These are phyloP conservation scores for Paramecium octaurelia DNA, from an alignment of 73 alveolate genomes.

Conservation along the genomic window DNA sequence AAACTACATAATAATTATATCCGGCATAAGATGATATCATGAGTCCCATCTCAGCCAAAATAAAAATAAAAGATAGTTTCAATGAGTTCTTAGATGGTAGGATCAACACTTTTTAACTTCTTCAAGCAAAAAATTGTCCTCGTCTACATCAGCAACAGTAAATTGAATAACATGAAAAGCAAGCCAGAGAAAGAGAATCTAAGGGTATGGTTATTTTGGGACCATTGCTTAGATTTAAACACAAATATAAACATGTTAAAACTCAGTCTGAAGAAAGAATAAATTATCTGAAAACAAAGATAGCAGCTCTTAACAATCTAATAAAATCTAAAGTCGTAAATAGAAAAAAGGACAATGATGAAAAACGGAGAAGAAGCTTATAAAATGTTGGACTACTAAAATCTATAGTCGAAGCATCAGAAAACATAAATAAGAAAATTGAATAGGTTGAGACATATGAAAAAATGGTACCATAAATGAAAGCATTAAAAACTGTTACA, in stretches of 20 bases:
- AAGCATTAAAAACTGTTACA: not conserved
- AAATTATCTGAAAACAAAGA: not conserved
- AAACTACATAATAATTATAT: not conserved
- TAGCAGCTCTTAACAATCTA: not conserved
- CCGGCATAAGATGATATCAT: not conserved
- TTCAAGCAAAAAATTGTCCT: constrained; percentile 4
- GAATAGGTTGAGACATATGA: not conserved
- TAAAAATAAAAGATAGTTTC: not conserved
- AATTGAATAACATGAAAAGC: not conserved
- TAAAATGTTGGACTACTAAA: constrained; percentile 8
- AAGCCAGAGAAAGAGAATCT: not conserved
- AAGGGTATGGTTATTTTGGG: not conserved
- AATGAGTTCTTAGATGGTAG: constrained; percentile 2
- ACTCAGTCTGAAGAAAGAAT: constrained; percentile 10
- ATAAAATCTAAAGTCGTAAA: not conserved
- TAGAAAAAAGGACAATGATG: not conserved
- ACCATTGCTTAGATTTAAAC: not conserved
- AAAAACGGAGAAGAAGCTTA: not conserved
- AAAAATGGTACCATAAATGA: not conserved
- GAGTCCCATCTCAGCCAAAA: not conserved
- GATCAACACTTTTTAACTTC: not conserved
- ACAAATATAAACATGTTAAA: constrained; percentile 11
- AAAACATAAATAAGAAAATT: not conserved
- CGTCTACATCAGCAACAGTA: not conserved
- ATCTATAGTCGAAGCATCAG: not conserved